phyloP scores from a whole-genome alignment of 164 flowering plant genomes.

The Magnolia changhungtana region DNA sequence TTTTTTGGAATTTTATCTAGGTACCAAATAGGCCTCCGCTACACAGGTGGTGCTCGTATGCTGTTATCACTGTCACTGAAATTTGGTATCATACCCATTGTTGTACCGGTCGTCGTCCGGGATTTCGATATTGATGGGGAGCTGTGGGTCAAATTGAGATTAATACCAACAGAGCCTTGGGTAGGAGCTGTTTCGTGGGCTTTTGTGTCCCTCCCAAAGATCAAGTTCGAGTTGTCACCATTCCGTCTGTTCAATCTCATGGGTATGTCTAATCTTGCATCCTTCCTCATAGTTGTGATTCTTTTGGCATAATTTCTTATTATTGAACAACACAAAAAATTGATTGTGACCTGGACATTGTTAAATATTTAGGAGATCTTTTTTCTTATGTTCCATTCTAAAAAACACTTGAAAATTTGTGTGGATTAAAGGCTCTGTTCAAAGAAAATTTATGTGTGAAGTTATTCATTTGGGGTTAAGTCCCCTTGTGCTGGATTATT shows the following conservation, averaged over 20 bases:
- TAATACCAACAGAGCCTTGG: slow-evolving; percentile 94
- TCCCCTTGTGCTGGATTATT: no score
- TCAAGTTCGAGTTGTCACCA: slow-evolving; percentile 84
- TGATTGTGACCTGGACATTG: no score
- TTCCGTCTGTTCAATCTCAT: slow-evolving; percentile 92
- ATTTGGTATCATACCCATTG: slow-evolving; percentile 72
- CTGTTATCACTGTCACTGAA: slow-evolving; percentile 76
- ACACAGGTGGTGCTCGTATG: slow-evolving; percentile 95
- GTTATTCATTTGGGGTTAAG: no score
- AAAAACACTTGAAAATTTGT: no score
- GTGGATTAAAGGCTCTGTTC: no score
- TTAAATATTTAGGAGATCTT: no score
- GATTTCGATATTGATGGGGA: slow-evolving; percentile 98
- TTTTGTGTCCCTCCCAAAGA: slow-evolving; percentile 94
- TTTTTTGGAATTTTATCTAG: slow-evolving; percentile 27
- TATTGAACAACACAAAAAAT: neutral
- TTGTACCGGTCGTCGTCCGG: slow-evolving; percentile 80
- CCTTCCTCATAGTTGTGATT: neutral
- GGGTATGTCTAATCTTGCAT: slow-evolving; percentile 47
- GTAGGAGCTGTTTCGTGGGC: slow-evolving; percentile 96
- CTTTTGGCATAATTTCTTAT: neutral
- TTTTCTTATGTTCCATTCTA: no score
- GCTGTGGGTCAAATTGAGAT: slow-evolving; percentile 92
- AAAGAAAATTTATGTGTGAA: no score
- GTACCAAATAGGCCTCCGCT: slow-evolving; percentile 94